Base-by-base conservation (phyloP, 225 moss, liverwort and hornwort species). In the Physcomitrium patens region DNA sequence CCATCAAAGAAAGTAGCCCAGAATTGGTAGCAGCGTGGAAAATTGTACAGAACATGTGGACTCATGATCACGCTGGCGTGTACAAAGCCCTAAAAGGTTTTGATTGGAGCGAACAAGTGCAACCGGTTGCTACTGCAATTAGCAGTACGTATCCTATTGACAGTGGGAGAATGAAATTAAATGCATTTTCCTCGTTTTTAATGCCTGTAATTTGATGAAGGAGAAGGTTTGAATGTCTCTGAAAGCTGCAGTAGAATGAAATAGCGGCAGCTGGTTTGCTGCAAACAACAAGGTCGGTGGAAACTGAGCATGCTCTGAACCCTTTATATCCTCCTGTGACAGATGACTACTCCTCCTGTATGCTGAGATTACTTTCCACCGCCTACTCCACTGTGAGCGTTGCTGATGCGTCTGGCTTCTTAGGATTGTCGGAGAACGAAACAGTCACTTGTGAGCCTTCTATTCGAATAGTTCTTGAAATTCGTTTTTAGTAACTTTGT, bases 321-420 rank as follows among this genome's bases (percentile, higher is more conserved):
- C 10, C 6, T 12, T 12, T 60, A 14, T 20, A 12, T 60, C 13
- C 7, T 48, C 60, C 31, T 54, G 60, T 52, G 42, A 47, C 79
- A 96, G 97, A 88, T 77, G 84, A 90, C 69, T 93, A 99, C 78
- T 87, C 91, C 56, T 74, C 72, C n/a, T 86, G 90, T 20, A 93
- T 95, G 75, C 86, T 94, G 81, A 90, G 84, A 78, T 84, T 99
- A 69, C 90, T 99, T 41, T 90, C 93, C 60, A 93, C 90, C 31
- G 94, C 97, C 28, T 99, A 99, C 75, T 91, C 94, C 22, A 99
- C 97, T 18, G 91, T 99, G 55, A 90, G 93, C 81, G 90, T 94
- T 17, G 69, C 78, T 42, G 97, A 99, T 84, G 94, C 94, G 24
- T 91, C 94, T 51, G 89, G 87, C 60, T 94, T 89, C 77, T 78